phyloP scores from a whole-genome alignment of 352 stramenopile genomes.

The Globisporangium nunn region DNA sequence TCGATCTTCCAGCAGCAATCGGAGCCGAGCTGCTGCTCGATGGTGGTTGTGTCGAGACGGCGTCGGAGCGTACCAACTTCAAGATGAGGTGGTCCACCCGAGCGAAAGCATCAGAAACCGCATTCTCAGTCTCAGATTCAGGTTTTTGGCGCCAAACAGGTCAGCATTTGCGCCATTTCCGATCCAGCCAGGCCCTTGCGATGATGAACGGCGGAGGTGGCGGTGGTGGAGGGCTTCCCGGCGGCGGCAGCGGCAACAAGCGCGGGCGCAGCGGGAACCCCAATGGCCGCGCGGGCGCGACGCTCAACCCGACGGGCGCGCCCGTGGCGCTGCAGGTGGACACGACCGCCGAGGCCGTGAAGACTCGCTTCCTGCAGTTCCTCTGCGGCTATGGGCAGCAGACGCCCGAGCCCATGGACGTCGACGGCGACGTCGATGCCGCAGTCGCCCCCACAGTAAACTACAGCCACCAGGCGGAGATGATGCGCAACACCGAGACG shows the following conservation, averaged over 20 bases:
- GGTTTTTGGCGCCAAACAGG: background rate
- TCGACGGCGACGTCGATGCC: conserved; percentile 9
- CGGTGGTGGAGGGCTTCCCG: background rate
- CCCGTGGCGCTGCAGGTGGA: conserved; percentile 63
- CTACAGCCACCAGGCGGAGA: conserved; percentile 79
- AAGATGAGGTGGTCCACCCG: too few relatives aligned
- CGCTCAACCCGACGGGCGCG: conserved; percentile 28
- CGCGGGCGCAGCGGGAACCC: conserved; percentile 28
- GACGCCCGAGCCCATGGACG: conserved; percentile 2
- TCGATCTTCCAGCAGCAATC: too few relatives aligned
- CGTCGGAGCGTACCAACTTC: too few relatives aligned
- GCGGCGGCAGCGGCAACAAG: conserved; percentile 25
- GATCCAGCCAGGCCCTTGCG: background rate
- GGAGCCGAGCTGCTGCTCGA: too few relatives aligned
- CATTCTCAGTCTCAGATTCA: too few relatives aligned
- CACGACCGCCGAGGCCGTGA: conserved; percentile 71
- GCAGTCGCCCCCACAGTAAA: conserved; percentile 39
- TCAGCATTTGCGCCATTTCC: background rate
- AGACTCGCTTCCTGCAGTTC: conserved; percentile 80
- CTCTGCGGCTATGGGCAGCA: conserved; percentile 69
- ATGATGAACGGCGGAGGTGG: conserved; percentile 13
- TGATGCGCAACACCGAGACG: conserved; percentile 84
- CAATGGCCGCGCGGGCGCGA: conserved; percentile 7
- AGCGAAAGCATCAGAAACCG: too few relatives aligned
- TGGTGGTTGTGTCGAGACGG: too few relatives aligned